These are phyloP conservation scores for Debaryomyces fabryi DNA, from an alignment of 1,139 yeast genomes.

Conservation along the genomic window DNA sequence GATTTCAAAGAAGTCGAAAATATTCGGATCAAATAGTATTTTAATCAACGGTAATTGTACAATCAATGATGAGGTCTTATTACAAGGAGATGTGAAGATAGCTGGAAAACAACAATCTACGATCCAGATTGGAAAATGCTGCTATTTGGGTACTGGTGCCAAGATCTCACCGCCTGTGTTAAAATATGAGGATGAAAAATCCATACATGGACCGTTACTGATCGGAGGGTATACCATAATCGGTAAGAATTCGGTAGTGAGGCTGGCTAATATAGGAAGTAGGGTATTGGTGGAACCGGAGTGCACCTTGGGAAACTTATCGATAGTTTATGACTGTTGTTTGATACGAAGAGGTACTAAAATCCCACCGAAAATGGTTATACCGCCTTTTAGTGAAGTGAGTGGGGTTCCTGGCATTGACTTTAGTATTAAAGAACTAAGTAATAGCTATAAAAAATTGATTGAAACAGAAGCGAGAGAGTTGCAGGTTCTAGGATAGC, in stretches of 20 bases:
- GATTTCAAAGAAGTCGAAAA: conserved; percentile 50
- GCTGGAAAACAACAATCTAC: conserved; percentile 34
- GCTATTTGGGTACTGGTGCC: conserved; percentile 37
- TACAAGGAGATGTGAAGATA: conserved; percentile 25
- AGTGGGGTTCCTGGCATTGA: conserved; percentile 39
- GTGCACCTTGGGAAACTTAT: conserved; percentile 42
- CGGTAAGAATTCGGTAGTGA: conserved; percentile 44
- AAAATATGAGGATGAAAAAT: conserved; percentile 14
- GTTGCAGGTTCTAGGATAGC: conserved; percentile 27
- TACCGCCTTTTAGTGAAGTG: conserved; percentile 65
- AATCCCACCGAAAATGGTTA: conserved; percentile 57
- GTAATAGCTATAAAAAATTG: conserved; percentile 41
- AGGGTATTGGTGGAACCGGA: conserved; percentile 54
- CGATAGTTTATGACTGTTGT: conserved; percentile 67
- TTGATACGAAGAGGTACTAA: conserved; percentile 49
- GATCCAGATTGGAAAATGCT: conserved; percentile 57
- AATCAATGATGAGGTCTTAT: conserved; percentile 24
- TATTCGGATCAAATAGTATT: conserved; percentile 29
- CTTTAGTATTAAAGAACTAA: conserved; percentile 34
- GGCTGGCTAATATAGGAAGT: conserved; percentile 57
- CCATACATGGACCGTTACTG: conserved; percentile 33
- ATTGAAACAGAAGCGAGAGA: conserved; percentile 47
- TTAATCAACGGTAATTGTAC: conserved; percentile 38
- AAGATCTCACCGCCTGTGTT: conserved; percentile 36
- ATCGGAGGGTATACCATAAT: conserved; percentile 64